These are phyloP conservation scores for Ganoderma leucocontextum DNA, from an alignment of 1,284 basidiomycete genomes.

Conservation along the genomic window DNA sequence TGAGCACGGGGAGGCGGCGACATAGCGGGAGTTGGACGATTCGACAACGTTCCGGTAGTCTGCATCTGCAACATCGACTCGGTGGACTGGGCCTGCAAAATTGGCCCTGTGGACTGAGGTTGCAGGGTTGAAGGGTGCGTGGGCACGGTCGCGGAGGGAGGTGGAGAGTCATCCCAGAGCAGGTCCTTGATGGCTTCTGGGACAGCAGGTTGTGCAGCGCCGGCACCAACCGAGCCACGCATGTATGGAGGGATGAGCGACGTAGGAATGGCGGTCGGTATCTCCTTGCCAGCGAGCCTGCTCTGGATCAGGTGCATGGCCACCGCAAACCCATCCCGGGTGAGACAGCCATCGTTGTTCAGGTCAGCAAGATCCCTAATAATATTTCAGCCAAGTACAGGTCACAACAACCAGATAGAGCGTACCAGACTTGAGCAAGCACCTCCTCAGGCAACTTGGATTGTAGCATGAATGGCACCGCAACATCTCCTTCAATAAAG, in stretches of 20 bases:
- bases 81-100: constrained; percentile 10
- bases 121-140: constrained; percentile 44
- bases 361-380: constrained; percentile 94
- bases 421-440: constrained; percentile 92
- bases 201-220: constrained; percentile 45
- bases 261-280: constrained; percentile 78
- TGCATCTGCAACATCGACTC: constrained; percentile 5
- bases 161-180: constrained; percentile 73
- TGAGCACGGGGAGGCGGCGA: constrained; percentile 36
- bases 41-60: constrained; percentile 6
- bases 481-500: constrained; percentile 91
- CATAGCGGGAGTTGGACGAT: constrained; percentile 36
- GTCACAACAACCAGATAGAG: constrained; percentile 13
- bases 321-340: constrained; percentile 94
- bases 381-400: constrained; percentile 22
- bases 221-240: constrained; percentile 48
- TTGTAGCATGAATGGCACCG: constrained; percentile 96
- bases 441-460: constrained; percentile 87
- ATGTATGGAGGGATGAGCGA: constrained; percentile 86
- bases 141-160: constrained; percentile 51
- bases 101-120: constrained; percentile 46
- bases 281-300: constrained; percentile 84
- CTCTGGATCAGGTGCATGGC: constrained; percentile 95
- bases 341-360: constrained; percentile 88
- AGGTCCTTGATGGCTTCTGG: constrained; percentile 53